phyloP scores from a whole-genome alignment of 331 rosid species.

The Quercus lobata region DNA sequence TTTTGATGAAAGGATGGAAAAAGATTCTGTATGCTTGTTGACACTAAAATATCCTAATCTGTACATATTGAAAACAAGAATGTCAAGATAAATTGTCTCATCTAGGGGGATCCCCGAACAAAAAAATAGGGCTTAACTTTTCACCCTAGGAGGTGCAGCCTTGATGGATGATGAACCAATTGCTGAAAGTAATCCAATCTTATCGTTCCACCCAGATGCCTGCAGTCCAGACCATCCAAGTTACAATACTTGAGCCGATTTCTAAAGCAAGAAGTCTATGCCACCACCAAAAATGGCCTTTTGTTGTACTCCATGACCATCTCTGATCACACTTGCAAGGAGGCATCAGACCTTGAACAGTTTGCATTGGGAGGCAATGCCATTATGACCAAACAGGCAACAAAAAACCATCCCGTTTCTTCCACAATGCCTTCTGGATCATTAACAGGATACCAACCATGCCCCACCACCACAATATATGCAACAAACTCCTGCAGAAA shows the following conservation, averaged over 20 bases:
- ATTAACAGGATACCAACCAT: background rate
- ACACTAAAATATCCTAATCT: constrained; percentile 67
- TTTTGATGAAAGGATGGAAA: constrained; percentile 29
- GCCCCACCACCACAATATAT: constrained; percentile 16
- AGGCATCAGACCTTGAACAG: constrained; percentile 4
- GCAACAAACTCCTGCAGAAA: constrained; percentile 29
- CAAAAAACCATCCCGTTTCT: constrained; percentile 19
- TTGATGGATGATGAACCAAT: constrained; percentile 37
- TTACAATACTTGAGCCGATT: constrained; percentile 2
- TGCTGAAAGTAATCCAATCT: constrained; percentile 30
- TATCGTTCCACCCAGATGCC: constrained; percentile 33
- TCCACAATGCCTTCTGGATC: background rate
- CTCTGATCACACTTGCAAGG: constrained; percentile 18
- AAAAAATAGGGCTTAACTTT: constrained; percentile 50
- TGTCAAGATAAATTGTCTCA: constrained; percentile 46
- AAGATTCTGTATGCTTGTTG: constrained; percentile 49
- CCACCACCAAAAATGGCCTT: constrained; percentile 9
- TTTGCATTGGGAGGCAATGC: constrained; percentile 17
- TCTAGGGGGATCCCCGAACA: constrained; percentile 43
- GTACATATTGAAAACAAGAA: constrained; percentile 56
- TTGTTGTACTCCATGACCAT: constrained; percentile 8
- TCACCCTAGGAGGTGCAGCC: constrained; percentile 36
- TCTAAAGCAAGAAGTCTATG: background rate
- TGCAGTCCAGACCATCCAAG: constrained; percentile 25
- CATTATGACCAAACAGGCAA: constrained; percentile 6